Conservation (phyloP, 306 rosid genomes). For the Cucurbita ficifolia region DNA sequence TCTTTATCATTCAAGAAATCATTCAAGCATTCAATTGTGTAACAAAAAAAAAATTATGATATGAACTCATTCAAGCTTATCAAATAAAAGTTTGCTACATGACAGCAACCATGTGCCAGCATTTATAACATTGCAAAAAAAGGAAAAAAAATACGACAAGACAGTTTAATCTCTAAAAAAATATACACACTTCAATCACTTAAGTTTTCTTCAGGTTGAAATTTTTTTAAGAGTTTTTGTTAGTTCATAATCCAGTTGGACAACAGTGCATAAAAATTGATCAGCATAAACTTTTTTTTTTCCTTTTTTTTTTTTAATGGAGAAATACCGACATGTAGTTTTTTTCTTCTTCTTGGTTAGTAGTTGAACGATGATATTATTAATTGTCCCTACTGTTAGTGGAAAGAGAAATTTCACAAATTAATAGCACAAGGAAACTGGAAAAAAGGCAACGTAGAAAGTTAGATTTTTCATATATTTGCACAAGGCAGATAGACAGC, state of each 20-base stretch:
- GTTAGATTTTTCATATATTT: background rate
- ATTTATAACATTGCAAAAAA: background rate
- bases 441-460: background rate
- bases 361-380: background rate
- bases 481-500: background rate
- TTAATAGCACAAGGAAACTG: background rate
- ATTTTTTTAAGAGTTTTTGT: too few relatives aligned
- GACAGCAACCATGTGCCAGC: background rate
- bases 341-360: background rate
- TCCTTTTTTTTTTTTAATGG: too few relatives aligned
- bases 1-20: background rate
- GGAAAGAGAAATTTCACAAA: background rate
- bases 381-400: background rate
- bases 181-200: too few relatives aligned
- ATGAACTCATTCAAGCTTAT: background rate
- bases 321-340: background rate
- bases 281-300: background rate
- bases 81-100: background rate
- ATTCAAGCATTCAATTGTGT: background rate
- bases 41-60: background rate
- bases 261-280: too few relatives aligned
- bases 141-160: background rate
- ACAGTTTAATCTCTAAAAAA: too few relatives aligned
- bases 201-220: too few relatives aligned
- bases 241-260: too few relatives aligned